Evolutionary conservation across 306 rosid species (phyloP).

Genomic region (Fragaria iinumae): DNA sequence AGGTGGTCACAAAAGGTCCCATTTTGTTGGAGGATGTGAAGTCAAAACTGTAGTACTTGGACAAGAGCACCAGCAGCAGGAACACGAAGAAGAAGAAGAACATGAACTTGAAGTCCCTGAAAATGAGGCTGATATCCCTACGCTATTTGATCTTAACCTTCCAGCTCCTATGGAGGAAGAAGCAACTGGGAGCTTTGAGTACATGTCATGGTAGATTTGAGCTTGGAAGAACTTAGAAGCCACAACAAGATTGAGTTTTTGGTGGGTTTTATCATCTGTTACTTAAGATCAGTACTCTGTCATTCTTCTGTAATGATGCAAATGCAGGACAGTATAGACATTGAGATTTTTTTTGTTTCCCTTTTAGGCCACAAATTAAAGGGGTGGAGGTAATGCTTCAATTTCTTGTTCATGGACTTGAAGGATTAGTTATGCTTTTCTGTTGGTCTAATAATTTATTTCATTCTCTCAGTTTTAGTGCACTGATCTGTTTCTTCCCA

Average conservation of each 20-base stretch:
- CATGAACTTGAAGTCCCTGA: constrained; percentile 25
- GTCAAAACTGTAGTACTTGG: constrained; percentile 50
- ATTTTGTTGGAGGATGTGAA: constrained; percentile 68
- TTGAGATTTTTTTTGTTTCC: constrained; percentile 25
- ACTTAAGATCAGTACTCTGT: constrained; percentile 18
- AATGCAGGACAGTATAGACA: constrained; percentile 46
- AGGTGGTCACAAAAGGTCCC: constrained; percentile 98
- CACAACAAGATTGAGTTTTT: constrained; percentile 21
- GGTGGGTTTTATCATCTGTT: constrained; percentile 31
- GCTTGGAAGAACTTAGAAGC: constrained; percentile 13
- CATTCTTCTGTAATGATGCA: constrained; percentile 32
- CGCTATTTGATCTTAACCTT: constrained; percentile 82
- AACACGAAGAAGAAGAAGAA: not conserved
- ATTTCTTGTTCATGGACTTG: constrained; percentile 35
- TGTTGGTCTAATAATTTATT: not conserved
- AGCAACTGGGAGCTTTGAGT: constrained; percentile 29
- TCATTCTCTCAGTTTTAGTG: constrained; percentile 7
- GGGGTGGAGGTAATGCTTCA: constrained; percentile 32
- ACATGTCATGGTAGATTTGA: constrained; percentile 34
- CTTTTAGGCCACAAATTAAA: constrained; percentile 28
- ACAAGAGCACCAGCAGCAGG: constrained; percentile 21
- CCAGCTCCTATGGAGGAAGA: constrained; percentile 83
- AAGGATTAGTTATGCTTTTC: constrained; percentile 22
- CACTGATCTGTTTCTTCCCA: constrained; percentile 14
- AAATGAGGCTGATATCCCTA: constrained; percentile 31